Evolutionary conservation across 129 eudicot genomes (phyloP).

Genomic region (Gnaphalium uliginosum): DNA sequence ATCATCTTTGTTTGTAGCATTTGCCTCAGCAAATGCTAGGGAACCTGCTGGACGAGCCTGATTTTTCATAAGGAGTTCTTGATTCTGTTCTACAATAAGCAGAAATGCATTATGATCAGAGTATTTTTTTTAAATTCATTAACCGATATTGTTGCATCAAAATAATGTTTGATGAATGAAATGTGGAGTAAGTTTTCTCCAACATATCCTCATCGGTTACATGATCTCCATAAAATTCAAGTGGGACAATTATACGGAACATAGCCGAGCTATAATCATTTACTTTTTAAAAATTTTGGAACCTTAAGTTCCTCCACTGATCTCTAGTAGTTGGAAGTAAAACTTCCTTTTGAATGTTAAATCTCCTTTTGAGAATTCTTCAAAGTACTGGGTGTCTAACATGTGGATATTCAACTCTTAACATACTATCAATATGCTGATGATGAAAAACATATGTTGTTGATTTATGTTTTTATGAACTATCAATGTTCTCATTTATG

Average conservation of each 20-base stretch:
- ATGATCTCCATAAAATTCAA: background rate
- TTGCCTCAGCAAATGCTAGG: too few species aligned
- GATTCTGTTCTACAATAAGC: background rate
- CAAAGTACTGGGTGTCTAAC: background rate
- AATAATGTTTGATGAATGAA: background rate
- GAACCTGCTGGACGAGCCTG: too few species aligned
- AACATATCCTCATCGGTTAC: background rate
- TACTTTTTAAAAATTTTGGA: background rate
- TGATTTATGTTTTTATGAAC: background rate
- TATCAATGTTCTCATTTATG: background rate
- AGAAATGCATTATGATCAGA: background rate
- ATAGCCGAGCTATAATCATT: background rate
- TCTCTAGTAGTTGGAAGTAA: background rate
- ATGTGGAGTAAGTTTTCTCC: slow-evolving; percentile 11
- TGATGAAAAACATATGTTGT: background rate
- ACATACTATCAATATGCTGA: background rate
- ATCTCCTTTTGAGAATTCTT: background rate
- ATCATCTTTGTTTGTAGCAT: too few species aligned
- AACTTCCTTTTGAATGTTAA: background rate
- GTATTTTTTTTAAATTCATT: background rate
- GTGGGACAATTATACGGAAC: background rate
- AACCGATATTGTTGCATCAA: background rate
- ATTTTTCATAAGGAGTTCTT: too few species aligned
- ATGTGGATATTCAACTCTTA: background rate
- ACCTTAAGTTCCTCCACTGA: background rate